These are phyloP conservation scores for Phyllosticta paracitricarpa DNA, from an alignment of 2,329 filamentous ascomycete species.

Conservation along the genomic window DNA sequence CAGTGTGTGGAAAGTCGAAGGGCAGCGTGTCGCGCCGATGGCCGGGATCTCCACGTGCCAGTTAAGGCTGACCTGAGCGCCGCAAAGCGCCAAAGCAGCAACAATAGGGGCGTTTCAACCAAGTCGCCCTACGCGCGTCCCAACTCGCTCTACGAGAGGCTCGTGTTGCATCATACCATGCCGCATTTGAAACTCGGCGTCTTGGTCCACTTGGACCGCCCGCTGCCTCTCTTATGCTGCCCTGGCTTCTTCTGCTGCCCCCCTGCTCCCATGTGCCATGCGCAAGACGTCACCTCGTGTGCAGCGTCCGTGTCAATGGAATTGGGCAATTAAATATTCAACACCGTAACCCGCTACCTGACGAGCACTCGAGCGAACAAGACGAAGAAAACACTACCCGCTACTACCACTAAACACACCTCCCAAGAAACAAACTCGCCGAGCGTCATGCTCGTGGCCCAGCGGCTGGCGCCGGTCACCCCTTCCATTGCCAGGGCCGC, in stretches of 20 bases:
- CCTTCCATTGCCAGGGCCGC: neutral
- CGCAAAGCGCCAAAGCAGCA: neutral
- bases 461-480: neutral
- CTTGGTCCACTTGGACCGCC: conserved; percentile 1
- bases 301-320: neutral
- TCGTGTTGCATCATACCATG: conserved; percentile 10
- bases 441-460: neutral
- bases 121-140: neutral
- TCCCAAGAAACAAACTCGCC: conserved; percentile 8
- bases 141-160: neutral
- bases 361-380: conserved; percentile 8
- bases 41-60: neutral
- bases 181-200: neutral
- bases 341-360: conserved; percentile 9
- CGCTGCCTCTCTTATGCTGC: neutral
- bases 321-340: neutral
- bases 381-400: neutral
- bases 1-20: neutral
- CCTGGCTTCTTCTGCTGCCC: neutral
- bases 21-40: neutral
- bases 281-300: neutral
- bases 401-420: conserved; percentile 6
- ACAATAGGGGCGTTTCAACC: neutral
- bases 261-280: neutral
- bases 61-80: neutral